phyloP scores from a whole-genome alignment of 352 stramenopile species.

The Elongisporangium anandrum region DNA sequence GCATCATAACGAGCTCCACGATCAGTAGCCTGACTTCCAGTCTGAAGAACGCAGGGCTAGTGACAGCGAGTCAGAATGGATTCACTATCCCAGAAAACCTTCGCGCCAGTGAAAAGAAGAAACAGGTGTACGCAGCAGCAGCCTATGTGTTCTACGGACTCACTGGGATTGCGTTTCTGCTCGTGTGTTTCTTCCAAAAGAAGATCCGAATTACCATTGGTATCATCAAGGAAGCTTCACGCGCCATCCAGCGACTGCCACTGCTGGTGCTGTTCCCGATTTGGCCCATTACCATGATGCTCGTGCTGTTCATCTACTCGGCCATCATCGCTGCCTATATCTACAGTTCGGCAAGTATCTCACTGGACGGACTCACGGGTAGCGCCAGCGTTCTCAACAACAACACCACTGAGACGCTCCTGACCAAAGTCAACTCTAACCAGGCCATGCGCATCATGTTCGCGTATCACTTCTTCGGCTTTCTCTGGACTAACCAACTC shows the following conservation, averaged over 20 bases:
- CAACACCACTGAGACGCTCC: slow-evolving; percentile 16
- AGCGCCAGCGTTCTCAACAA: slow-evolving; percentile 8
- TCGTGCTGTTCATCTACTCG: slow-evolving; percentile 63
- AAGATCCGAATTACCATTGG: slow-evolving; percentile 69
- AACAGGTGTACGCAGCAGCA: slow-evolving; percentile 49
- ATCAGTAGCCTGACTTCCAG: slow-evolving; percentile 36
- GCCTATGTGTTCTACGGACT: slow-evolving; percentile 67
- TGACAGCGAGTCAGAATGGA: slow-evolving; percentile 30
- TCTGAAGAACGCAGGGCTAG: slow-evolving; percentile 29
- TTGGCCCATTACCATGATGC: slow-evolving; percentile 50
- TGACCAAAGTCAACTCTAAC: slow-evolving; percentile 43
- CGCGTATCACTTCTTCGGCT: slow-evolving; percentile 90
- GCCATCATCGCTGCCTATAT: slow-evolving; percentile 60
- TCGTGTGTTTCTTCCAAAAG: slow-evolving; percentile 85
- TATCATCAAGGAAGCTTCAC: slow-evolving; percentile 78
- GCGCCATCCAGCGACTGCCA: slow-evolving; percentile 51
- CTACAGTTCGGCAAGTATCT: slow-evolving; percentile 54
- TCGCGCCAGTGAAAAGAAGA: slow-evolving; percentile 46
- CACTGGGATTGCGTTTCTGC: slow-evolving; percentile 52
- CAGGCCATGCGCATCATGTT: slow-evolving; percentile 66
- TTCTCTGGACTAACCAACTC: slow-evolving; percentile 95
- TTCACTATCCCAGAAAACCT: slow-evolving; percentile 52
- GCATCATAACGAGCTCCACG: slow-evolving; percentile 48
- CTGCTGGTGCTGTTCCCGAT: slow-evolving; percentile 68
- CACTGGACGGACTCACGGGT: slow-evolving; percentile 26